phyloP scores from a whole-genome alignment of 345 rosid species.

The Carallia brachiata region DNA sequence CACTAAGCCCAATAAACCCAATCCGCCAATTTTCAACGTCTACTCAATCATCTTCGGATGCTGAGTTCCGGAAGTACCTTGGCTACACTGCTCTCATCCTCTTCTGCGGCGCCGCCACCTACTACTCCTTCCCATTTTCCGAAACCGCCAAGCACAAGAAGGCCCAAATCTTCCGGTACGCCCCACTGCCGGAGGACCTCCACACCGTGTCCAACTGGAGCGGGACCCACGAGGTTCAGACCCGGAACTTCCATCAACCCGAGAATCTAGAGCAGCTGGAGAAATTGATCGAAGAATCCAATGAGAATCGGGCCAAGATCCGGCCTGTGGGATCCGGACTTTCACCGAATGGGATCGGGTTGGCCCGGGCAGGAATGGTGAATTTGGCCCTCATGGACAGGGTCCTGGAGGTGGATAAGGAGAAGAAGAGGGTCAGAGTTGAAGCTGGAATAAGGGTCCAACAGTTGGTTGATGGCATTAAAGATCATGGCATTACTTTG shows the following conservation, averaged over 20 bases:
- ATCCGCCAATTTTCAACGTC: conserved; percentile 44
- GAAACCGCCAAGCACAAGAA: conserved; percentile 81
- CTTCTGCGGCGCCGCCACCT: conserved; percentile 81
- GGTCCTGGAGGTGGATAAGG: conserved; percentile 78
- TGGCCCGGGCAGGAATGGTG: conserved; percentile 90
- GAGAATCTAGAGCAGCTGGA: conserved; percentile 67
- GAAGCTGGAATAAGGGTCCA: conserved; percentile 93
- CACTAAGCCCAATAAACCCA: conserved; percentile 16
- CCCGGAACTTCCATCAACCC: conserved; percentile 82
- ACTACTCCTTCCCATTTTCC: conserved; percentile 85
- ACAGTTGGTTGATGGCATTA: conserved; percentile 78
- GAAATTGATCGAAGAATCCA: conserved; percentile 57
- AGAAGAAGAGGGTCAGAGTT: conserved; percentile 73
- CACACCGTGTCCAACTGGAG: conserved; percentile 97
- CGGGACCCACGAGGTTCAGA: conserved; percentile 96
- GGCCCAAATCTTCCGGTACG: conserved; percentile 85
- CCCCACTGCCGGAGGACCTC: conserved; percentile 91
- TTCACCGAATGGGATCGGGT: conserved; percentile 87
- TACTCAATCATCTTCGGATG: conserved; percentile 41
- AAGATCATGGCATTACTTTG: conserved; percentile 74
- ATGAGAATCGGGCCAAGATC: conserved; percentile 55
- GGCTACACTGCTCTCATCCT: conserved; percentile 79
- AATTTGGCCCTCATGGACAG: conserved; percentile 81
- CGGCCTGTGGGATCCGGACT: conserved; percentile 94
- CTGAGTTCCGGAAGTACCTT: conserved; percentile 70